A percentile compares a stretch with the other conserved stretches of the same genome.
Conservation (phyloP, 2,329 filamentous ascomycete species). For the Cordyceps cateniannulata region DNA sequence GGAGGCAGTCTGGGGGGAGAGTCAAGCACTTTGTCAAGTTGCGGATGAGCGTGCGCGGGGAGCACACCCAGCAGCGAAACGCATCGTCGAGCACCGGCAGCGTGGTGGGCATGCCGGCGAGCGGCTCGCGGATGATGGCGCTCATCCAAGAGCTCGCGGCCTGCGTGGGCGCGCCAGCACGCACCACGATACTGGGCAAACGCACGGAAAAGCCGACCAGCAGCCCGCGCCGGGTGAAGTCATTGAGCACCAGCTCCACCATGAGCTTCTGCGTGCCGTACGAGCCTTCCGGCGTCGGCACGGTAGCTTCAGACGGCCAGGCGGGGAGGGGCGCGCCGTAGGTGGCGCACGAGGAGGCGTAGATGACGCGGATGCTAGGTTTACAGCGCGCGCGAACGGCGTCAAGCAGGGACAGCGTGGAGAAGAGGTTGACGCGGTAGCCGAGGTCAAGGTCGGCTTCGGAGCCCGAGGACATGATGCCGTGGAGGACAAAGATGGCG, state of each 20-base stretch:
- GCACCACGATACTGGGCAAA: conserved; percentile 53
- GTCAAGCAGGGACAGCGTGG: conserved; percentile 46
- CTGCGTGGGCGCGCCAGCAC: conserved; percentile 50
- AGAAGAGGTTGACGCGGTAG: conserved; percentile 50
- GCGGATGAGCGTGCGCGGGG: conserved; percentile 40
- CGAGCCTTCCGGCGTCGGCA: conserved; percentile 48
- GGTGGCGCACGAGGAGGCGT: conserved; percentile 52
- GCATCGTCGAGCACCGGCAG: conserved; percentile 38
- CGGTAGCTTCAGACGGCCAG: conserved; percentile 29
- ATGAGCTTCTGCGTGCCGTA: conserved; percentile 57
- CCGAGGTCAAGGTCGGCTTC: conserved; percentile 51
- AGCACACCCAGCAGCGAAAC: conserved; percentile 46
- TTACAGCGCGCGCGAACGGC: conserved; percentile 33
- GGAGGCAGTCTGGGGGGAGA: conserved; percentile 17
- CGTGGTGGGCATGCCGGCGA: conserved; percentile 37
- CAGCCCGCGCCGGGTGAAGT: conserved; percentile 39
- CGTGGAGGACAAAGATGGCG: conserved; percentile 52
- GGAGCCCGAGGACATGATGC: conserved; percentile 56
- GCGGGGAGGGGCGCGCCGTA: conserved; percentile 46
- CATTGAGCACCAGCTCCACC: conserved; percentile 35
- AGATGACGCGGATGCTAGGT: conserved; percentile 47
- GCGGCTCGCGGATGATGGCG: conserved; percentile 52
- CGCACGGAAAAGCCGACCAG: conserved; percentile 50
- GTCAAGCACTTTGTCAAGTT: conserved; percentile 37
- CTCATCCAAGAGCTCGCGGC: conserved; percentile 53